Base-by-base conservation (phyloP, 2,329 filamentous ascomycete genomes). In the Zasmidium citrigriseum region DNA sequence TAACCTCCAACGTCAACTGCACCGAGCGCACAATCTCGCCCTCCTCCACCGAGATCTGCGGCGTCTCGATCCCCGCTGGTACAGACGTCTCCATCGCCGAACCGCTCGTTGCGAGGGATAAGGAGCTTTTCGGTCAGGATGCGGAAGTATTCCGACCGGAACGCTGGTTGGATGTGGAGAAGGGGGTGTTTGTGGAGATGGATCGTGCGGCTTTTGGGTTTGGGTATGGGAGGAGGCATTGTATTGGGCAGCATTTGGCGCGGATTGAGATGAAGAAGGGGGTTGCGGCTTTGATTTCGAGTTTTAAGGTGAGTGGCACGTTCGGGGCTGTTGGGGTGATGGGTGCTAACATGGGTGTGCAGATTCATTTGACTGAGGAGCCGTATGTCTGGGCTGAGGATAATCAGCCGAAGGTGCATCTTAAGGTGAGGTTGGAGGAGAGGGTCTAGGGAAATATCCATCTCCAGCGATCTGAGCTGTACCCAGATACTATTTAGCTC, bases 81-180 rank as follows among this genome's bases (percentile, higher is more conserved):
- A 78, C 77, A 1, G 71, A 76, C 46, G 73, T 83, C 7, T 78
- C 76, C 41, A 73, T 73, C 56, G 74, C 73, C 44, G 67, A 75
- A 0, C 75, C 75, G 57, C 72, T 71, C 4, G 66, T 78, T 20
- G 72, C 77, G 51, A 70, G 70, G 51, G 69, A 74, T 46, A 71
- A 74, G 59, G 49, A 21, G 14, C 60, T 74, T 27, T 74, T 71
- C 49, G 76, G 77, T 2, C 50, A 64, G 1, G 75, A 80, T 58
- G 74, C 76, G 1, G 68, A 74, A 21, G 57, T 71, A 0, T 83
- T 78, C 63, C 68, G 73, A 22, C 81, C 81, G 1, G 79, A 80
- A 50, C 73, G 81, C 46, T 83, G 80, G 80, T 59, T 83, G 20
- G 70, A 78, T 25, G 49, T 55, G 5, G 24, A 73, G 77, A 49